Evolutionary conservation across 2,329 filamentous ascomycete genomes (phyloP).

Genomic region (Ilyonectria sp.): DNA sequence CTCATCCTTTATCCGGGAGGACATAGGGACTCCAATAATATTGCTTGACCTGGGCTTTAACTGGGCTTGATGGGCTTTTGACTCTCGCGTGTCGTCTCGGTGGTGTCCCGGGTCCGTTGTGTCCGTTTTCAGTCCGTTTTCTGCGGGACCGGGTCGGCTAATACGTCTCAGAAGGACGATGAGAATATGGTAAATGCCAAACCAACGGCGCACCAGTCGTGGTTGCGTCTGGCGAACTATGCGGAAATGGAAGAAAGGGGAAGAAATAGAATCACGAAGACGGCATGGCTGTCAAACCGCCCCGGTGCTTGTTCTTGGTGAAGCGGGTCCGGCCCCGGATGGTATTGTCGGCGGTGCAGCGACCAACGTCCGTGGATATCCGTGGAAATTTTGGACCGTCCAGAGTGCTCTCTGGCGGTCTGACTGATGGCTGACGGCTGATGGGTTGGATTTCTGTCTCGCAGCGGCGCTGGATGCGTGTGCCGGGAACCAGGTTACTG

Average conservation of each 20-base stretch:
- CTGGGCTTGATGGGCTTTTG: neutral
- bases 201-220: neutral
- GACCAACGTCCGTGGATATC: neutral
- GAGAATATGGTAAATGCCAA: neutral
- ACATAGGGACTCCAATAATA: conserved; percentile 31
- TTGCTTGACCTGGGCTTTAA: neutral
- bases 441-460: neutral
- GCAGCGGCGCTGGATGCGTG: neutral
- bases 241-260: neutral
- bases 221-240: neutral
- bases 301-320: neutral
- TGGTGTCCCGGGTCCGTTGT: neutral
- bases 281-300: neutral
- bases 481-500: conserved; percentile 16
- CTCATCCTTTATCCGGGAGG: conserved; percentile 43
- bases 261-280: neutral
- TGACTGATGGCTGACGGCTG: neutral
- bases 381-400: neutral
- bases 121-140: neutral
- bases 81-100: neutral
- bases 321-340: neutral
- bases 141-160: neutral
- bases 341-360: neutral
- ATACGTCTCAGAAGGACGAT: neutral
- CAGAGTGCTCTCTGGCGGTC: neutral